Base-by-base conservation (phyloP, 2,329 filamentous ascomycete species). In the Penicillium glabrum region DNA sequence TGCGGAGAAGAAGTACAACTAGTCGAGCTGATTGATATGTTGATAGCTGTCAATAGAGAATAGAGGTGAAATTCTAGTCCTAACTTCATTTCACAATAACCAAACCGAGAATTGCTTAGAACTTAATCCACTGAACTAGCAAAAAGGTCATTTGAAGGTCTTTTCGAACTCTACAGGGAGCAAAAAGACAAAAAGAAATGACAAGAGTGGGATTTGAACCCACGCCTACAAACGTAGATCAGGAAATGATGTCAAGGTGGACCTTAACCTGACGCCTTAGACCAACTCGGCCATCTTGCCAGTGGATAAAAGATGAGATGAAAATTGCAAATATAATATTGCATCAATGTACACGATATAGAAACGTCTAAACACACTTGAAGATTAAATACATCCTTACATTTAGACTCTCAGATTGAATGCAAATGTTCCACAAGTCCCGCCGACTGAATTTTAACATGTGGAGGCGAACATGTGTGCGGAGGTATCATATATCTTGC, bases 211-310 rank as follows among this genome's bases (percentile, higher is more conserved):
- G 61, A 63, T 57, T 63, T 53, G 61, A 63, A 63, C 61, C 53
- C 61, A 63, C 61, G 61, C 61, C 61, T 54, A 54, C 53, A 59
- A 57, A 59, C 45, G 53, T 54, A 63, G 61, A 63, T 59, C 61
- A 63, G 61, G 61, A 63, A 55, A 57, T 54, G 41, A 24, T 43
- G 64, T 64, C 56, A 67, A 67, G 65, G 64, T 67, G 47, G 48
- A 65, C 67, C 67, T 69, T 69, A 69, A 69, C 67, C 67, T 69
- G 66, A 66, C 66, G 66, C 66, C 66, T 68, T 69, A 58, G 66
- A 69, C 66, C 66, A 69, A 69, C 66, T 69, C 66, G 66, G 66
- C 66, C 66, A 69, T 69, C 66, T 69, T 69, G 63, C 66, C 66
- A 57, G n/a, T 31, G 2, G 51, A 53, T 53, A 31, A 16, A 33